Percentiles rank a stretch among this genome's conserved stretches.
Conservation (phyloP, 257 asterid species). For the Petunia secreta region DNA sequence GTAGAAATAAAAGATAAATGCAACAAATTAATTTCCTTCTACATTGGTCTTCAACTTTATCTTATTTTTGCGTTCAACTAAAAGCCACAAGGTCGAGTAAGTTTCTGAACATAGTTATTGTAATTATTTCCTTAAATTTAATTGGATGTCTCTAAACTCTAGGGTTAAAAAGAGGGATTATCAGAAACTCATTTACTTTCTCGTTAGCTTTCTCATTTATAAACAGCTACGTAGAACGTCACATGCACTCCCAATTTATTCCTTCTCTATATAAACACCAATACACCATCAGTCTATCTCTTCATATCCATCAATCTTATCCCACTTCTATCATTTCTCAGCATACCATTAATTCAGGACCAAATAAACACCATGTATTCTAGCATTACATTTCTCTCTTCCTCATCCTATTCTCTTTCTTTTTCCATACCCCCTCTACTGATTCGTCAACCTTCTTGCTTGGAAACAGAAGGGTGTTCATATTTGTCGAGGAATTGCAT, state of each 20-base stretch:
- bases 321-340: conserved; percentile 29
- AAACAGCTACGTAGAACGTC: conserved; percentile 24
- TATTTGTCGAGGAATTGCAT: neutral
- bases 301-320: conserved; percentile 20
- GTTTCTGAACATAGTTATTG: no score
- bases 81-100: no score
- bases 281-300: conserved; percentile 20
- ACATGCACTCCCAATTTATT: neutral
- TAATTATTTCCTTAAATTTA: no score
- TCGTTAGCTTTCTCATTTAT: neutral
- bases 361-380: conserved; percentile 10
- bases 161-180: neutral
- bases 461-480: neutral
- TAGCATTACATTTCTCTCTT: conserved; percentile 17
- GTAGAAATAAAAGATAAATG: no score
- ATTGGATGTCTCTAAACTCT: neutral
- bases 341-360: neutral
- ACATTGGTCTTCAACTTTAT: no score
- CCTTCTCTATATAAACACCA: conserved; percentile 35
- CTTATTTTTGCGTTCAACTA: no score
- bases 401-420: conserved; percentile 29
- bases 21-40: no score
- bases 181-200: conserved; percentile 12
- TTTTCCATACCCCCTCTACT: neutral
- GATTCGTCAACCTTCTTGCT: no score